Evolutionary conservation across 225 moss, liverwort and hornwort genomes (phyloP), one percentile per base, ranked within the genome.

Genomic region (Bryum argenteum): DNA sequence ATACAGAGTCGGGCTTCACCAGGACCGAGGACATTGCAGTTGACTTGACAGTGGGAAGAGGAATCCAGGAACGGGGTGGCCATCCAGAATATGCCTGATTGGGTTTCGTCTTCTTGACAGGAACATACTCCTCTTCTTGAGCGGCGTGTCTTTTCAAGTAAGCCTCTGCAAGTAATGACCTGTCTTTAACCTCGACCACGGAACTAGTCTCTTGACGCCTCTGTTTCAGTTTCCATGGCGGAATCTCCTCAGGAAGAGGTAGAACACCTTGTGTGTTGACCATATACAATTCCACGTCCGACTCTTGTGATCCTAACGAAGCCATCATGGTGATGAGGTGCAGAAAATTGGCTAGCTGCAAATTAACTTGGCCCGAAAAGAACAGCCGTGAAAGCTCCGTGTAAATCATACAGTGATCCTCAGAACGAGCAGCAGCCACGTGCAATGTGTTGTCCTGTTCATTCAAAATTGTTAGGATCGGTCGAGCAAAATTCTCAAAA

Each of bases 271-370:
- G 93, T 16, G 77, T 75, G 50, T 89, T 88, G 52, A 82, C 83
- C 15, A 93, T 81, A 33, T 91, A 93, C 13, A 78, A 69, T 78
- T 96, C 95, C 37, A 96, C 91, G 17, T 91, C 91, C 41, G 51
- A 62, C 74, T 88, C 85, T 33, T 80, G 78, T 33, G 91, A 93
- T 24, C 95, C 91, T 54, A 91, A 81, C 5, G 89, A 88, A 26
- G 84, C 85, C 95, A 96, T 96, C 74, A 96, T 79, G 22, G 93
- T 93, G 65, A 96, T 92, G 71, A 96, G 86, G 72, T 96, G 95
- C 44, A 96, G 58, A 61, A 96, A 91, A 72, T 93, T 91, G 41
- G 92, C 89, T 0, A 96, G 63, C 62, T 89, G 80, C 76, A 86
- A 76, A 69, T 96, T 80, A 39, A 89, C 60, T 80, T 91, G 87